Percentiles rank a stretch among this genome's conserved stretches.
Conservation (phyloP, 2,329 filamentous ascomycete species). For the Ciborinia camelliae region DNA sequence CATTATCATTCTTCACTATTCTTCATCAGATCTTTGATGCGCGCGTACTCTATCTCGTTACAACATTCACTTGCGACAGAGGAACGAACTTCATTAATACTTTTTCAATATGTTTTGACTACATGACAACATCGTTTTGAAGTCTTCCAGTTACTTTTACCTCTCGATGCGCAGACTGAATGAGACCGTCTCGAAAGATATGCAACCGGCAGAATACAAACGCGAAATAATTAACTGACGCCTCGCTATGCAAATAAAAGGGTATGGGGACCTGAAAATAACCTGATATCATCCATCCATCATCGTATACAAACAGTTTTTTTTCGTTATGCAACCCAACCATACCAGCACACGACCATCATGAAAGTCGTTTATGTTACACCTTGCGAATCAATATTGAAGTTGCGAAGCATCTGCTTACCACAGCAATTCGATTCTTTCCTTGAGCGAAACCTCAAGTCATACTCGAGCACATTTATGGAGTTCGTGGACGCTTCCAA, state of each 20-base stretch:
- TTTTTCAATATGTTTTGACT: conserved; percentile 7
- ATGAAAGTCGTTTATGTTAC: conserved; percentile 12
- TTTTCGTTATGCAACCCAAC: conserved; percentile 16
- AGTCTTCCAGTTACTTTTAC: conserved; percentile 3
- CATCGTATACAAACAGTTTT: conserved; percentile 23
- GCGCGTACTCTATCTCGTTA: background rate
- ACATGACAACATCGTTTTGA: background rate
- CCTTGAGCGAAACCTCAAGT: background rate
- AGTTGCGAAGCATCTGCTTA: conserved; percentile 7
- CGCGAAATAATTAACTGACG: conserved; percentile 22
- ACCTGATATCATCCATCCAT: conserved; percentile 23
- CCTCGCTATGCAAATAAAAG: conserved; percentile 32
- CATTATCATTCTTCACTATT: background rate
- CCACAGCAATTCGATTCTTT: conserved; percentile 14
- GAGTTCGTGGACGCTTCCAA: conserved; percentile 62
- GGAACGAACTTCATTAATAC: background rate
- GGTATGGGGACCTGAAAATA: conserved; percentile 28
- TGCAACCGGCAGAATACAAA: conserved; percentile 14
- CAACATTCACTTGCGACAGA: background rate
- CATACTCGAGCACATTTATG: conserved; percentile 39
- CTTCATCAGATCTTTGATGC: background rate
- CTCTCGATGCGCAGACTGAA: conserved; percentile 1
- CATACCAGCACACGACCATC: conserved; percentile 4
- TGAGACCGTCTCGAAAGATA: background rate
- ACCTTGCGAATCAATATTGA: background rate